Base-by-base conservation (phyloP, 306 rosid species). In the Lablab purpureus region DNA sequence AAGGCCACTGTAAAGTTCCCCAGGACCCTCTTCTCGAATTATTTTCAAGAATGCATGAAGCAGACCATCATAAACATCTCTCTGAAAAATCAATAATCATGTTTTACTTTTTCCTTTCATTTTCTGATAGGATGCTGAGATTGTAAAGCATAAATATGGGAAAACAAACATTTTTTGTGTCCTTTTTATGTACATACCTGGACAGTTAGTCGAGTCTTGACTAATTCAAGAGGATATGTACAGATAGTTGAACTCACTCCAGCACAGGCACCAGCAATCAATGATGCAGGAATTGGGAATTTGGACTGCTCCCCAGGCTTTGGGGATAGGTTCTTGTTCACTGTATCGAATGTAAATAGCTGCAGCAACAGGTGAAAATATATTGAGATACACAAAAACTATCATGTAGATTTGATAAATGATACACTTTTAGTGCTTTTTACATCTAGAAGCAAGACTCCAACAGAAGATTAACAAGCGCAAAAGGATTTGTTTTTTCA, bases 261-360 rank as follows among this genome's bases (percentile, higher is more conserved):
- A 60, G 98, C 99, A 86, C 97, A 93, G 45, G 99, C 99, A 19
- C 99, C 99, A 18, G 99, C 99, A 71, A 95, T 65, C 84, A 95
- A 82, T 0, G 99, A 95, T 37, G 99, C 93, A 49, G 99, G 97
- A 80, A 95, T 77, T 14, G 89, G 92, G 72, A 90, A 72, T 80
- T 85, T 95, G 77, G 92, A 75, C 65, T 88, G 77, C 49, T 95
- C 99, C 66, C 99, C 99, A 4, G 91, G 86, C 71, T 89, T 87
- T 18, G 92, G 66, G 0, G 97, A 91, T 78, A 95, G 79, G 49
- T 75, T 73, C 91, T 91, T 95, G 89, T 93, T 95, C 71, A 95
- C 96, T 0, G 99, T 93, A 70, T 95, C 99, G 30, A 88, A 95
- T 54, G 94, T 98, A 89, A 93, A 93, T 40, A 95, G 93, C 99